Conservation (phyloP, 371 early-diverging fungal species). For the Rhizopus microsporus region DNA sequence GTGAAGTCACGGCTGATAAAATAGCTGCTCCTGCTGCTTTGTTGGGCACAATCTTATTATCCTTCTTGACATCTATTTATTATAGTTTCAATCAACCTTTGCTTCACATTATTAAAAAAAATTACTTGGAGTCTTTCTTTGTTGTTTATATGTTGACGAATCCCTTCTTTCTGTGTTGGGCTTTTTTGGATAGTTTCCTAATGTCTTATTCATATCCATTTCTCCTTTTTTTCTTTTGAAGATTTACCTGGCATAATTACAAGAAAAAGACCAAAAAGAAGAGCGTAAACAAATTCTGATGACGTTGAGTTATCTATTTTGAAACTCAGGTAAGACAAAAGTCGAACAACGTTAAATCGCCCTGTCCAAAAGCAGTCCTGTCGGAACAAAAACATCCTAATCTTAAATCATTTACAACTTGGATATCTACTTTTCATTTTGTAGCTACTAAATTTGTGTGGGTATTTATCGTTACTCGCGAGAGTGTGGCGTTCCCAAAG, state of each 20-base stretch:
- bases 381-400: too few species aligned
- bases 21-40: conserved; percentile 35
- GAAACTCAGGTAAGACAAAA: too few species aligned
- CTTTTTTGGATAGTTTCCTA: conserved; percentile 26
- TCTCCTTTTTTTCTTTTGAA: background rate
- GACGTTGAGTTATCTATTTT: too few species aligned
- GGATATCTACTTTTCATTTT: too few species aligned
- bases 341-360: too few species aligned
- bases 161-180: conserved; percentile 19
- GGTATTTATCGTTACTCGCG: too few species aligned
- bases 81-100: background rate
- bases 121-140: conserved; percentile 20
- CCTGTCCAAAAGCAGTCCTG: too few species aligned
- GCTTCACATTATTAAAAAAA: background rate
- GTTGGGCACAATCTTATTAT: conserved; percentile 4
- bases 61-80: conserved; percentile 4
- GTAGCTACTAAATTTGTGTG: too few species aligned
- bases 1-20: conserved; percentile 28
- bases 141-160: conserved; percentile 12
- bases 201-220: background rate
- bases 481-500: too few species aligned
- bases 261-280: background rate
- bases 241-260: background rate
- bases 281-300: too few species aligned
- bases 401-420: too few species aligned